Percentiles rank a stretch among this genome's conserved stretches.
Conservation (phyloP, 805 yeast species). For the Saccharomycodes ludwigii region DNA sequence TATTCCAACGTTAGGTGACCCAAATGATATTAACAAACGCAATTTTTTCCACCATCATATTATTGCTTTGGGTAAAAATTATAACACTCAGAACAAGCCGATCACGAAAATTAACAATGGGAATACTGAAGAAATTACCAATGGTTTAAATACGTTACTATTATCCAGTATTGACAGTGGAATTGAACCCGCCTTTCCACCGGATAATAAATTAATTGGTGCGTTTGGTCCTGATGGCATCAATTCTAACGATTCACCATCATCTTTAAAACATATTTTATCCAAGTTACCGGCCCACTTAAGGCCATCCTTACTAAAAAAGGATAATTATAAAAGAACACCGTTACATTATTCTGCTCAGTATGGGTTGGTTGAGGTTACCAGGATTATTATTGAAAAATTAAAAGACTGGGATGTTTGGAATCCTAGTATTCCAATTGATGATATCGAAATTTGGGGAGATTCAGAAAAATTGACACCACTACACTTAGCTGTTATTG, state of each 20-base stretch:
- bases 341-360: slow-evolving; percentile 87
- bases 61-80: slow-evolving; percentile 62
- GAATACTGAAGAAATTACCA: not conserved
- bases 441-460: slow-evolving; percentile 50
- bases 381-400: slow-evolving; percentile 43
- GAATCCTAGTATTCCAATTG: slow-evolving; percentile 38
- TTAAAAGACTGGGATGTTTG: slow-evolving; percentile 50
- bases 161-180: not conserved
- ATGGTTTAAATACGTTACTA: not conserved
- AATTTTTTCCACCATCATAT: slow-evolving; percentile 80
- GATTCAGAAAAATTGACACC: slow-evolving; percentile 69
- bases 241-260: slow-evolving; percentile 43
- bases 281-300: slow-evolving; percentile 40
- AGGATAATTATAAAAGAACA: slow-evolving; percentile 68
- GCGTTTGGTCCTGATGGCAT: slow-evolving; percentile 54
- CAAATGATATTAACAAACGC: slow-evolving; percentile 65
- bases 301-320: slow-evolving; percentile 44
- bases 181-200: slow-evolving; percentile 37
- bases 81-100: slow-evolving; percentile 11
- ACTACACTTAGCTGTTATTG: slow-evolving; percentile 68
- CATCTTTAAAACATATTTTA: slow-evolving; percentile 49
- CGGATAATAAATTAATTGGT: slow-evolving; percentile 37
- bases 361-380: slow-evolving; percentile 61
- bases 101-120: not conserved
- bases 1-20: slow-evolving; percentile 44